Evolutionary conservation across 1,139 yeast genomes (phyloP), one percentile per base, ranked within the genome.

Genomic region (Debaryomycetaceae sp.): DNA sequence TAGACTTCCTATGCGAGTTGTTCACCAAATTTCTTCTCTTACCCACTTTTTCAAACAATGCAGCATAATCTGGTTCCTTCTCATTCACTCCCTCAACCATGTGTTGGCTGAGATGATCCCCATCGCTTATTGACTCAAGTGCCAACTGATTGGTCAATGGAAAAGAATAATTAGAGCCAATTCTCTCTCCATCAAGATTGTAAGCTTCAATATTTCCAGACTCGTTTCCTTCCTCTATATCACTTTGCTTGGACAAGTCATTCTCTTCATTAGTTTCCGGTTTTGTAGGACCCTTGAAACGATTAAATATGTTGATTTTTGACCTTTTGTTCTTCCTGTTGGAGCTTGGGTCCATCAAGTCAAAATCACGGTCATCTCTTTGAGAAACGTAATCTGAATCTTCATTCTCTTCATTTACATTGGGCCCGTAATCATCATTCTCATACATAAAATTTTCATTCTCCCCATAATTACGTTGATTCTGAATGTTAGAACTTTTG

Each of bases 1-100:
- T 27, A 11, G 31, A 8, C 31, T 27, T 27, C 8, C 31, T 7
- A 27, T 27, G 31, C 2, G 31, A 27, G 11, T 27, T 27, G 11
- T 53, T 52, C 11, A 62, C 66, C 22, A 65, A 62, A 35, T 62
- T 65, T 48, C 70, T 68, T 36, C 78, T 56, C 49, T 72, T 74
- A 2, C 77, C 77, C 6, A 74, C 75, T 44, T 71, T 70, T 47
- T 72, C 71, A 52, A 74, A 74, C 30, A 74, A 62, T 4, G 78
- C 76, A 2, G 72, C 77, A 52, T 74, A 74, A 53, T 74, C 75
- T 1, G 78, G 78, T 43, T 67, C 74, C 34, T 46, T 40, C n/a
- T 14, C 34, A 34, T 9, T 13, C 31, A 23, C 11, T 11, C 8
- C 31, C 31, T 27, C 31, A 8, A 7, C 31, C 8, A 27, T 27